These are phyloP conservation scores for Fusarium sambucinum DNA, from an alignment of 2,329 filamentous ascomycete genomes.

Conservation along the genomic window DNA sequence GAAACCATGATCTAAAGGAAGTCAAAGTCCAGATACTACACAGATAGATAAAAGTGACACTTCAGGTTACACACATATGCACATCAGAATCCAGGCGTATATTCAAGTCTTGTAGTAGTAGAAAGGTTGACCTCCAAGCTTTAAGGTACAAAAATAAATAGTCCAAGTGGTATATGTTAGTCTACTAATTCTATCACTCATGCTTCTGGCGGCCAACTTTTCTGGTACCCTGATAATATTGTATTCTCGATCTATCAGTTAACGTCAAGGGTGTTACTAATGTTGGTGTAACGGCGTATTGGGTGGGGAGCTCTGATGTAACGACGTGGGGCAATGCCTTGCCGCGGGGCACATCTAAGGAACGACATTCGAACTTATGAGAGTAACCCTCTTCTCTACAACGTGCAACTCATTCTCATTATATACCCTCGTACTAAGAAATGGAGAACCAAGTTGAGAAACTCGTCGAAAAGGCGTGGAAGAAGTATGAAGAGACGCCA, in stretches of 20 bases:
- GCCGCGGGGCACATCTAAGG: constrained; percentile 40
- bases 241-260: not conserved
- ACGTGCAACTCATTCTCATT: not conserved
- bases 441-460: constrained; percentile 84
- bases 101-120: no score
- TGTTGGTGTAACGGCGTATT: not conserved
- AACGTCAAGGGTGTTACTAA: not conserved
- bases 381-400: not conserved
- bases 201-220: no score
- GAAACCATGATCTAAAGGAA: constrained; percentile 12
- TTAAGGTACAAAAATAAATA: no score
- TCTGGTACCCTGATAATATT: not conserved
- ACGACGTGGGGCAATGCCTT: constrained; percentile 41
- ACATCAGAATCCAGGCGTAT: no score
- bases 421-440: not conserved
- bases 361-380: constrained; percentile 15
- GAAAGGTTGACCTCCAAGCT: no score
- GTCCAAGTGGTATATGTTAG: no score
- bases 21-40: no score
- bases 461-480: constrained; percentile 80
- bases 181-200: no score
- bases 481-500: constrained; percentile 65
- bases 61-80: no score
- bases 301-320: constrained; percentile 44
- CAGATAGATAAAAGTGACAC: no score